Evolutionary conservation across 2,329 filamentous ascomycete species (phyloP).

Genomic region (Trichoderma breve): DNA sequence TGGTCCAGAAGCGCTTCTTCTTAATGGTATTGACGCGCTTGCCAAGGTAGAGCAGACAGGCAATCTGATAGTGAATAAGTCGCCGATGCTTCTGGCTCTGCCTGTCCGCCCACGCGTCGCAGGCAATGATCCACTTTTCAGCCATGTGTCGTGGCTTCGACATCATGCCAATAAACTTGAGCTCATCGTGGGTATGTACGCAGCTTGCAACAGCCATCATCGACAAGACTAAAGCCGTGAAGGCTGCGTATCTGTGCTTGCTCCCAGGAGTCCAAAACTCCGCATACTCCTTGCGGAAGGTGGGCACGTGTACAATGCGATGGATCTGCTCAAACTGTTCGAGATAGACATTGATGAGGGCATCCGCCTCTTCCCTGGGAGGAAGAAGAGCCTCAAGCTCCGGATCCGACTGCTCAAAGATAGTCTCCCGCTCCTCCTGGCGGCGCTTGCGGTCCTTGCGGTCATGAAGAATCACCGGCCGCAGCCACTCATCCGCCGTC

Average conservation of each 20-base stretch:
- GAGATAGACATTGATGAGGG: constrained; percentile 50
- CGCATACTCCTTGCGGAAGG: constrained; percentile 55
- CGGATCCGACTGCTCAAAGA: constrained; percentile 47
- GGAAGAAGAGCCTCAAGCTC: constrained; percentile 52
- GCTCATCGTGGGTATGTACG: constrained; percentile 50
- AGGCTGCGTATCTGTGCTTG: constrained; percentile 48
- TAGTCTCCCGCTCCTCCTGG: constrained; percentile 51
- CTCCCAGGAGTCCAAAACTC: constrained; percentile 51
- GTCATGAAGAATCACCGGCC: constrained; percentile 54
- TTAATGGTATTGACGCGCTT: constrained; percentile 63
- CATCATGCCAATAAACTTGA: constrained; percentile 58
- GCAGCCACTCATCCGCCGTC: constrained; percentile 60
- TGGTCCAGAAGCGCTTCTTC: constrained; percentile 64
- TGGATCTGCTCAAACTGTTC: constrained; percentile 56
- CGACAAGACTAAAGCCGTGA: constrained; percentile 57
- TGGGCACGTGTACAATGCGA: constrained; percentile 59
- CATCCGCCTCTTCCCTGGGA: constrained; percentile 47
- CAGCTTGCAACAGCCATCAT: constrained; percentile 61
- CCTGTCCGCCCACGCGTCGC: constrained; percentile 51
- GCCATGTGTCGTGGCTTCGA: constrained; percentile 55
- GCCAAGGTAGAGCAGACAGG: constrained; percentile 58
- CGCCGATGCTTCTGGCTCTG: constrained; percentile 62
- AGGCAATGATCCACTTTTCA: constrained; percentile 55
- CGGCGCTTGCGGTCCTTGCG: constrained; percentile 56
- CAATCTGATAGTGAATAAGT: constrained; percentile 60